Conservation (phyloP, 768 basidiomycete species). For the Boletales sp. region DNA sequence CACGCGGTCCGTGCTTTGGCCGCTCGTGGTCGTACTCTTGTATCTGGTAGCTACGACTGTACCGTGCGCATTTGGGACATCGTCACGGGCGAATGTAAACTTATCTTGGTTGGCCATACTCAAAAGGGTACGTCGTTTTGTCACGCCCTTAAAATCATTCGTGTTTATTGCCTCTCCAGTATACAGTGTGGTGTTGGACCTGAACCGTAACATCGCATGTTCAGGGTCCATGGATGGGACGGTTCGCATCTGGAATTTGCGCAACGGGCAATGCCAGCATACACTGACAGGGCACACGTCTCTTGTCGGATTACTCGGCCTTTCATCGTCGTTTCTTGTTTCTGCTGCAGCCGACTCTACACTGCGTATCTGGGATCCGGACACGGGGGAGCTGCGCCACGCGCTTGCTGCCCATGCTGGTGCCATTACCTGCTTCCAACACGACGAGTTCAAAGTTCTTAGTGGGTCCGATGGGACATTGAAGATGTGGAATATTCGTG, state of each 20-base stretch:
- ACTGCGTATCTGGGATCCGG: conserved; percentile 91
- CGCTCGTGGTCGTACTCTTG: conserved; percentile 82
- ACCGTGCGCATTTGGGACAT: conserved; percentile 96
- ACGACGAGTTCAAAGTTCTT: conserved; percentile 96
- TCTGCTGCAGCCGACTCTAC: conserved; percentile 97
- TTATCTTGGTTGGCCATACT: conserved; percentile 81
- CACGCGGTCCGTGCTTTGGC: conserved; percentile 92
- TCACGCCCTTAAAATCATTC: not conserved
- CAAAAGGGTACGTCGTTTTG: conserved; percentile 68
- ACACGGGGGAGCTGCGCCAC: conserved; percentile 73
- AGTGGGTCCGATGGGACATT: conserved; percentile 94
- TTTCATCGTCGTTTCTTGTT: conserved; percentile 87
- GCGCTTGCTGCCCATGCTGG: conserved; percentile 89
- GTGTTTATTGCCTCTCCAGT: conserved; percentile 45
- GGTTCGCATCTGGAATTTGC: conserved; percentile 91
- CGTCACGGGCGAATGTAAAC: conserved; percentile 74
- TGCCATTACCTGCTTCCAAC: conserved; percentile 99
- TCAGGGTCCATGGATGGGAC: conserved; percentile 99
- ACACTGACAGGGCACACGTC: conserved; percentile 90
- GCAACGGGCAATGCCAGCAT: conserved; percentile 75
- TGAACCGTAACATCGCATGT: conserved; percentile 81
- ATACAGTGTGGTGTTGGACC: conserved; percentile 92
- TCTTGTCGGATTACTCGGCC: conserved; percentile 87
- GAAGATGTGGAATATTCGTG: conserved; percentile 96
- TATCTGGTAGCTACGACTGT: conserved; percentile 95